phyloP scores from a whole-genome alignment of 352 stramenopile genomes.

The Pythium rishiriense region DNA sequence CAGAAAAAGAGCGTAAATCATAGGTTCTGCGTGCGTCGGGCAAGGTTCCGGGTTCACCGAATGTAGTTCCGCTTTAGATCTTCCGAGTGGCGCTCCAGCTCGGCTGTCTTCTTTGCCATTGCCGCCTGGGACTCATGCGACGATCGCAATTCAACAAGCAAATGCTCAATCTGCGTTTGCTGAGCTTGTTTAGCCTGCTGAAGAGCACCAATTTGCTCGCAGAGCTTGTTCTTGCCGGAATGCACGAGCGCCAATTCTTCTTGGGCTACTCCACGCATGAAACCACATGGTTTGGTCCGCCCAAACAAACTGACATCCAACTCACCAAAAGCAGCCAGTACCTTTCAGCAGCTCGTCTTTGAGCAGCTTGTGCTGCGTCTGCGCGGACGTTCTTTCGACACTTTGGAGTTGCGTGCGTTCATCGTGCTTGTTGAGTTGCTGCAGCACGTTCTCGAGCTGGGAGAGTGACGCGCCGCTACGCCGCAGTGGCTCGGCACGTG shows the following conservation, averaged over 20 bases:
- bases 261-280: constrained; percentile 51
- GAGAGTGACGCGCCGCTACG: constrained; percentile 28
- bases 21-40: too few relatives aligned
- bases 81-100: constrained; percentile 36
- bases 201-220: constrained; percentile 56
- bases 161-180: constrained; percentile 39
- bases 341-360: constrained; percentile 55
- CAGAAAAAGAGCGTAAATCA: too few relatives aligned
- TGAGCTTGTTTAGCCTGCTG: constrained; percentile 50
- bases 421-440: constrained; percentile 51
- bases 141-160: constrained; percentile 46
- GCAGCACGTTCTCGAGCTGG: constrained; percentile 57
- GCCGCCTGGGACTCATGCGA: constrained; percentile 45
- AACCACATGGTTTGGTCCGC: neutral
- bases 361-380: constrained; percentile 52
- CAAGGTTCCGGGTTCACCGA: constrained; percentile 34
- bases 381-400: constrained; percentile 44
- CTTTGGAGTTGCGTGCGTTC: constrained; percentile 45
- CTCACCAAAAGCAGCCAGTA: constrained; percentile 12
- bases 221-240: constrained; percentile 49
- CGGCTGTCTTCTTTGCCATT: constrained; percentile 49
- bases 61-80: constrained; percentile 63
- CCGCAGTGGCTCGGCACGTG: neutral
- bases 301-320: neutral
- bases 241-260: constrained; percentile 52